These are phyloP conservation scores for Paramecium sonneborni DNA, from an alignment of 73 alveolate genomes.

Conservation along the genomic window DNA sequence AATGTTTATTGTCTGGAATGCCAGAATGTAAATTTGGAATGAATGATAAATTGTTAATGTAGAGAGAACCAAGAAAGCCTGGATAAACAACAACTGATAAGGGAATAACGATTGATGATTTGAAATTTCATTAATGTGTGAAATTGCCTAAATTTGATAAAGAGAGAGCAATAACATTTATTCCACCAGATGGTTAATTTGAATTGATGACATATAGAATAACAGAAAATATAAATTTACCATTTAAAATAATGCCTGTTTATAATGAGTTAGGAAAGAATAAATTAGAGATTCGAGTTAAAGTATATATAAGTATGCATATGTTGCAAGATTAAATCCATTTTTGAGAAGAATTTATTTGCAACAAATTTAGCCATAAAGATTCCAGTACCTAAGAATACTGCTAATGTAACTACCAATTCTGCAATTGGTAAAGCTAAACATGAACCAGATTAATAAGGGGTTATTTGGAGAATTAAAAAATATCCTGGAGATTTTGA, in stretches of 20 bases:
- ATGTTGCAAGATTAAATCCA: constrained; percentile 81
- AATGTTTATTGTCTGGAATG: constrained; percentile 89
- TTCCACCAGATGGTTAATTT: constrained; percentile 97
- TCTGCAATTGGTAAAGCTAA: constrained; percentile 96
- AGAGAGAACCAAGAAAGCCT: constrained; percentile 70
- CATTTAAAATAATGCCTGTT: constrained; percentile 91
- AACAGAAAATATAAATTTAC: constrained; percentile 93
- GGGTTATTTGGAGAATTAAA: constrained; percentile 91
- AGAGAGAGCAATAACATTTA: constrained; percentile 95
- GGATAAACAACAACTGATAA: constrained; percentile 74
- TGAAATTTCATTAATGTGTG: constrained; percentile 95
- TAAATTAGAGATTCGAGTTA: constrained; percentile 86
- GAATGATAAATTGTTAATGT: constrained; percentile 93
- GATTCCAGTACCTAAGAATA: constrained; percentile 94
- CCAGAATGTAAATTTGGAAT: constrained; percentile 99
- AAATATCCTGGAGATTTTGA: constrained; percentile 87
- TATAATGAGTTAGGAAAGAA: constrained; percentile 81
- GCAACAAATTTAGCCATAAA: constrained; percentile 91
- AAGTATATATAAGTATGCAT: not conserved
- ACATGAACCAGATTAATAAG: constrained; percentile 92
- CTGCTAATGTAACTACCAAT: constrained; percentile 84
- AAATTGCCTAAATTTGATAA: constrained; percentile 93
- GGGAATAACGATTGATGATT: constrained; percentile 88
- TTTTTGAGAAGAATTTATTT: constrained; percentile 87
- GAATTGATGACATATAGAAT: constrained; percentile 92